Evolutionary conservation across 768 basidiomycete species (phyloP), one percentile per base, ranked within the genome.

Genomic region (Boletus vermiculosoides): DNA sequence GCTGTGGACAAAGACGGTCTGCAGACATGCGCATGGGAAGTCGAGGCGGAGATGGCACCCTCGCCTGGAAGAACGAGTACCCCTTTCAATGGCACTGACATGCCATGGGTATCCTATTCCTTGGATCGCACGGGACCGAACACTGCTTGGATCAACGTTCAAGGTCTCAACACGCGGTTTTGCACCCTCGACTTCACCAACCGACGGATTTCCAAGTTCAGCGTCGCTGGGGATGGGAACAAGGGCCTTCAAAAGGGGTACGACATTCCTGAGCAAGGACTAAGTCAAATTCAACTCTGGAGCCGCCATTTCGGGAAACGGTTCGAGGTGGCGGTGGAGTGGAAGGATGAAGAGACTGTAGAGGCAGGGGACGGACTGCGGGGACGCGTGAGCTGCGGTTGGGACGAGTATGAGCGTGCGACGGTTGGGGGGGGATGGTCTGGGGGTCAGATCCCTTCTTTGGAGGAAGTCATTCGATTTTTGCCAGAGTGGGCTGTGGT

Each of bases 401-500:
- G 86, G 83, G 80, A 78, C n/a, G 87, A 90, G 64, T 84, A 85
- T 61, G 80, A 82, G 69, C 81, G 81, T 62, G 83, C 67, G 42
- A 80, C 76, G 59, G 67, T 82, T 13, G 83, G 82, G 41, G 73
- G 77, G 58, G 76, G 76, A 18, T 18, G 58, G 16, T 61, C 62
- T 44, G 66, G 66, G 20, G 78, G 71, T 31, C 80, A 75, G 71
- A 87, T 90, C 20, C 88, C 88, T 5, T 87, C 88, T 3, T 75
- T 82, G 45, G 87, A 90, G 66, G 88, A 91, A 65, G 78, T 82
- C 28, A 65, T 88, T 8, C 65, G 69, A 8, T 87, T 86, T 67
- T 67, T 89, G 56, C 89, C 89, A 20, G 72, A 78, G 45, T 91
- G 89, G 88, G 84, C 80, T 11, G 76, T 77, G n/a, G 80, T 81